These are phyloP conservation scores for Pseudopyrenochaeta lycopersici DNA, from an alignment of 2,329 filamentous ascomycete species.

Conservation along the genomic window DNA sequence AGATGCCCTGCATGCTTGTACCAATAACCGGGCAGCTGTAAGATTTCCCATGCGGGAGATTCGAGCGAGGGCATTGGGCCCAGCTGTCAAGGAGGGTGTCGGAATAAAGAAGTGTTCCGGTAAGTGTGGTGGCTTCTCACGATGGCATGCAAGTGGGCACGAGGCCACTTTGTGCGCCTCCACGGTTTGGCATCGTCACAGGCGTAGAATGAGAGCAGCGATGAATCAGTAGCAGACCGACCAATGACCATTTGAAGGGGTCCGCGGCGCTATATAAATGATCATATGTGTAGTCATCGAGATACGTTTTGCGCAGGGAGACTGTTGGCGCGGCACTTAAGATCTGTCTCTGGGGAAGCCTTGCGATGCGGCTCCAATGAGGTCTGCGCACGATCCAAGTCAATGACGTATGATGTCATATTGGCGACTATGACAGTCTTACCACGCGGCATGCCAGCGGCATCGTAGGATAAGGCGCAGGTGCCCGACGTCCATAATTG, in stretches of 20 bases:
- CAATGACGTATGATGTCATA: conserved; percentile 22
- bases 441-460: conserved; percentile 12
- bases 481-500: conserved; percentile 14
- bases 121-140: background rate
- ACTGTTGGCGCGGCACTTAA: background rate
- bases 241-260: too few relatives aligned
- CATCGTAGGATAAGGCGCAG: conserved; percentile 18
- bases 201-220: too few relatives aligned
- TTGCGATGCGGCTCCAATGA: conserved; percentile 21
- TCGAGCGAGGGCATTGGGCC: background rate
- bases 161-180: conserved; percentile 15
- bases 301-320: conserved; percentile 6
- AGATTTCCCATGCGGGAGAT: background rate
- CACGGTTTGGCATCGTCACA: conserved; percentile 3
- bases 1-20: conserved; percentile 9
- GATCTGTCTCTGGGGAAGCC: conserved; percentile 10
- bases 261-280: background rate
- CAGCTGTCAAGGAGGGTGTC: background rate
- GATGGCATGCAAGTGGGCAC: conserved; percentile 24
- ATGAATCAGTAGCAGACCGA: too few relatives aligned
- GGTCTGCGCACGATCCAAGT: conserved; percentile 8
- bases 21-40: background rate
- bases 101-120: background rate
- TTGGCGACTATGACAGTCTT: conserved; percentile 5
- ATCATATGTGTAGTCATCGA: background rate